Evolutionary conservation across 2,329 filamentous ascomycete species (phyloP).

Genomic region (Penicillium oxalicum): DNA sequence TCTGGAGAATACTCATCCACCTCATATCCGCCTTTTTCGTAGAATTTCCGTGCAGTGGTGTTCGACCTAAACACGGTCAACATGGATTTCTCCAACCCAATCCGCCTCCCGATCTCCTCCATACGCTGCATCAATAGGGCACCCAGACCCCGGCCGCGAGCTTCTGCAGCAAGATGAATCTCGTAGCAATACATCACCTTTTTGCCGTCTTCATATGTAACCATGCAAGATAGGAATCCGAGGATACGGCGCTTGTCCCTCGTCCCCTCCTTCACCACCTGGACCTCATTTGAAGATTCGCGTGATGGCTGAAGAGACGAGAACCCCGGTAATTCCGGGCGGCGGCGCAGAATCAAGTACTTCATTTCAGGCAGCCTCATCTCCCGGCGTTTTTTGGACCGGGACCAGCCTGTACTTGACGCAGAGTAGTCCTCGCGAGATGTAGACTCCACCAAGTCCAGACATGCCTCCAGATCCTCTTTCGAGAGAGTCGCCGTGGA

Average conservation of each 20-base stretch:
- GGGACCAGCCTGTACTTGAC: slow-evolving; percentile 52
- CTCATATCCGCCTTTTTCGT: slow-evolving; percentile 46
- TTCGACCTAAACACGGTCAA: slow-evolving; percentile 56
- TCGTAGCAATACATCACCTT: slow-evolving; percentile 61
- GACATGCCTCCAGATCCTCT: slow-evolving; percentile 45
- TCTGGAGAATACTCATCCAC: slow-evolving; percentile 50
- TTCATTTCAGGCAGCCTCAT: slow-evolving; percentile 56
- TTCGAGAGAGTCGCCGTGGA: slow-evolving; percentile 33
- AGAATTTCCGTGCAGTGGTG: slow-evolving; percentile 42
- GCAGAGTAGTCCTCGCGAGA: slow-evolving; percentile 48
- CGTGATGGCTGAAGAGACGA: background rate
- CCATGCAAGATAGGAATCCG: slow-evolving; percentile 51
- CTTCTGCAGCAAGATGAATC: slow-evolving; percentile 46
- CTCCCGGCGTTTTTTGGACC: slow-evolving; percentile 48
- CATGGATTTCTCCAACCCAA: slow-evolving; percentile 52
- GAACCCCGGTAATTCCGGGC: background rate
- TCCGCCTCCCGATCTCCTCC: slow-evolving; percentile 43
- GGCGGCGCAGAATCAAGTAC: slow-evolving; percentile 47
- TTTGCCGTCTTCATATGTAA: slow-evolving; percentile 50
- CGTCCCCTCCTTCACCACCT: background rate
- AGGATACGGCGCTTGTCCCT: slow-evolving; percentile 12
- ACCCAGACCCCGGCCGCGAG: slow-evolving; percentile 49
- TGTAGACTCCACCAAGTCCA: slow-evolving; percentile 49
- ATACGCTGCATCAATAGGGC: slow-evolving; percentile 44
- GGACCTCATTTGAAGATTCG: background rate